These are phyloP conservation scores for Chaetomium olivaceum DNA, from an alignment of 2,329 filamentous ascomycete species.

Conservation along the genomic window DNA sequence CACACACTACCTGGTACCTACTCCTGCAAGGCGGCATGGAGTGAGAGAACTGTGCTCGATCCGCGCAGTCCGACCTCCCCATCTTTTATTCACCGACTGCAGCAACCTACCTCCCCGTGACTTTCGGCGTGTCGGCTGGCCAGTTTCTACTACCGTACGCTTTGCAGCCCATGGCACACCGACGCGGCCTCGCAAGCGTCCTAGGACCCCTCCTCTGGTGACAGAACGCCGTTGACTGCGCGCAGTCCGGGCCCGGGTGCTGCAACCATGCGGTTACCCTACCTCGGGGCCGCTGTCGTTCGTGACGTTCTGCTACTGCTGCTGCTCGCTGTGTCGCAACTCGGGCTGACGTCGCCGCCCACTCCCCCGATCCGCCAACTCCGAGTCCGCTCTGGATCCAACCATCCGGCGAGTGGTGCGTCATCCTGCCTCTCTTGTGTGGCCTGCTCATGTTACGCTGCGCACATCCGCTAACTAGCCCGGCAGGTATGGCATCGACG, in stretches of 20 bases:
- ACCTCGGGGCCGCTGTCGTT: slow-evolving; percentile 32
- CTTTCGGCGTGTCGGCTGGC: slow-evolving; percentile 17
- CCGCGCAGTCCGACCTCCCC: slow-evolving; percentile 4
- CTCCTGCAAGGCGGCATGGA: slow-evolving; percentile 15
- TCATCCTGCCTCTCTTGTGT: slow-evolving; percentile 1
- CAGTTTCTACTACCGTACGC: slow-evolving; percentile 17
- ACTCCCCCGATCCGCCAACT: slow-evolving; percentile 13
- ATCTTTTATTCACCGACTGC: background rate
- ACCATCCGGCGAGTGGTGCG: slow-evolving; percentile 36
- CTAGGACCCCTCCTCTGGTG: slow-evolving; percentile 32
- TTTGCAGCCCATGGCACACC: slow-evolving; percentile 34
- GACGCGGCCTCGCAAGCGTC: slow-evolving; percentile 31
- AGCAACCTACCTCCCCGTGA: background rate
- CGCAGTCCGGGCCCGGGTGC: slow-evolving; percentile 30
- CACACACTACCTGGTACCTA: background rate
- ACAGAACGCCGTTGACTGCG: slow-evolving; percentile 25
- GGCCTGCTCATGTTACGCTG: slow-evolving; percentile 11
- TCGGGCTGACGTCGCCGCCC: slow-evolving; percentile 21
- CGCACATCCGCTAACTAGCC: slow-evolving; percentile 24
- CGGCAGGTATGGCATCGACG: slow-evolving; percentile 63
- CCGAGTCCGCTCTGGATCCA: slow-evolving; percentile 33
- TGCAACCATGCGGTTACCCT: slow-evolving; percentile 37
- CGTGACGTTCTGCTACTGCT: slow-evolving; percentile 33
- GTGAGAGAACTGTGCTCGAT: slow-evolving; percentile 16
- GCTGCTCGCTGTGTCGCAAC: slow-evolving; percentile 24